Evolutionary conservation across 2,329 filamentous ascomycete species (phyloP).

Genomic region (Elsinoe australis): DNA sequence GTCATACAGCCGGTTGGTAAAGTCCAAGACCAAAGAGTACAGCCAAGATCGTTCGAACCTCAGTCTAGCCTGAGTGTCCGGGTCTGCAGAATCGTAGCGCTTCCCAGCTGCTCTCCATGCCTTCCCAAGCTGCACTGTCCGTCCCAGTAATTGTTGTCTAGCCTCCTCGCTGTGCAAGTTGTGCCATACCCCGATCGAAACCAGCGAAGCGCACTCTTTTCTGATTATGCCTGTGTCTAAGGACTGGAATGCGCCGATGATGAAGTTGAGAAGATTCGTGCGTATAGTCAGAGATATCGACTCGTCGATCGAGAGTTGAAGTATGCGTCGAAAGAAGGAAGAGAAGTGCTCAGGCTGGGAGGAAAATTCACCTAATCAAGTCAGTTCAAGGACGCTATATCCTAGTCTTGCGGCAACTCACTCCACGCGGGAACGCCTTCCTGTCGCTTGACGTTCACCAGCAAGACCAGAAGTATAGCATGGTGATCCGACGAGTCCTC

Average conservation of each 20-base stretch:
- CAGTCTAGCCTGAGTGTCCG: constrained; percentile 65
- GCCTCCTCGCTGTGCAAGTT: constrained; percentile 72
- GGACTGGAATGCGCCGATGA: constrained; percentile 89
- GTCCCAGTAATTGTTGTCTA: constrained; percentile 65
- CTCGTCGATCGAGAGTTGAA: constrained; percentile 67
- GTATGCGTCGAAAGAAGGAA: constrained; percentile 75
- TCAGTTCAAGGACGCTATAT: constrained; percentile 28
- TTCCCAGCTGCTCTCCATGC: constrained; percentile 84
- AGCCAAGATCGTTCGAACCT: constrained; percentile 93
- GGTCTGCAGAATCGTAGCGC: constrained; percentile 79
- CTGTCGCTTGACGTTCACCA: constrained; percentile 79
- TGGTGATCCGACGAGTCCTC: constrained; percentile 88
- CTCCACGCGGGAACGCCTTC: constrained; percentile 85
- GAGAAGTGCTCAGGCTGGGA: constrained; percentile 76
- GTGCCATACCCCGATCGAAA: constrained; percentile 93
- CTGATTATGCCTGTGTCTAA: constrained; percentile 81
- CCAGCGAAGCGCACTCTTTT: constrained; percentile 91
- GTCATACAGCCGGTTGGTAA: constrained; percentile 64
- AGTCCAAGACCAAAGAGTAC: constrained; percentile 76
- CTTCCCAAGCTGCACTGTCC: constrained; percentile 68
- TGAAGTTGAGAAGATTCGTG: constrained; percentile 77
- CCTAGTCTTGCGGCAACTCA: constrained; percentile 29
- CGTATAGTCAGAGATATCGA: constrained; percentile 45
- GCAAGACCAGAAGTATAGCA: constrained; percentile 74
- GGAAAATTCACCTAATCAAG: constrained; percentile 59